Evolutionary conservation across 371 early-diverging fungal genomes (phyloP).

Genomic region (Apophysomyces trapeziformis): DNA sequence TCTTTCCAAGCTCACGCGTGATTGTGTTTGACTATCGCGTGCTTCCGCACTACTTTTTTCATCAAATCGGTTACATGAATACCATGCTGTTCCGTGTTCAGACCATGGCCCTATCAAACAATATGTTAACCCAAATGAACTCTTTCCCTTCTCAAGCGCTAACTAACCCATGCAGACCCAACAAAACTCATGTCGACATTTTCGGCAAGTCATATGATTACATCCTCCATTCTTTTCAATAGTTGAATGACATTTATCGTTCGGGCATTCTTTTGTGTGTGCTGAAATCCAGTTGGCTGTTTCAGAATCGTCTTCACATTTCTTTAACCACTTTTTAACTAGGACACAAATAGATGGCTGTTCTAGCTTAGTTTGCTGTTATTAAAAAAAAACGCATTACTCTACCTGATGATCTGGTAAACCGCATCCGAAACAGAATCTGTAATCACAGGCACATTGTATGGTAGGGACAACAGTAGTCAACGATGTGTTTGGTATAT

Average conservation of each 20-base stretch:
- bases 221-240: conserved; percentile 97
- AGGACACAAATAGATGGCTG: conserved; percentile 80
- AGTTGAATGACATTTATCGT: conserved; percentile 75
- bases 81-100: conserved; percentile 88
- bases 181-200: conserved; percentile 83
- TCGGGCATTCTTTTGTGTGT: conserved; percentile 91
- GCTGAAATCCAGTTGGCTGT: conserved; percentile 94
- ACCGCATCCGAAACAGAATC: conserved; percentile 91
- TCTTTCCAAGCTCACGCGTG: conserved; percentile 80
- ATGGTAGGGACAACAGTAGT: conserved; percentile 79
- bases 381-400: neutral
- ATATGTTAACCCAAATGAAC: neutral
- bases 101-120: conserved; percentile 78
- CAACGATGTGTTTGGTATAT: conserved; percentile 64
- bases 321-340: conserved; percentile 85
- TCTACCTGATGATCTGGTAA: conserved; percentile 75
- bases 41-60: conserved; percentile 74
- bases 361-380: neutral
- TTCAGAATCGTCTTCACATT: conserved; percentile 94
- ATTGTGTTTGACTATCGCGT: conserved; percentile 75
- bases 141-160: neutral
- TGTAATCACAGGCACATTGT: conserved; percentile 70
- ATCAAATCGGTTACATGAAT: conserved; percentile 84
- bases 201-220: conserved; percentile 89
- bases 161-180: conserved; percentile 67